Evolutionary conservation across 2,329 filamentous ascomycete species (phyloP), one percentile per base, ranked within the genome.

Genomic region (Didymella keratinophila): DNA sequence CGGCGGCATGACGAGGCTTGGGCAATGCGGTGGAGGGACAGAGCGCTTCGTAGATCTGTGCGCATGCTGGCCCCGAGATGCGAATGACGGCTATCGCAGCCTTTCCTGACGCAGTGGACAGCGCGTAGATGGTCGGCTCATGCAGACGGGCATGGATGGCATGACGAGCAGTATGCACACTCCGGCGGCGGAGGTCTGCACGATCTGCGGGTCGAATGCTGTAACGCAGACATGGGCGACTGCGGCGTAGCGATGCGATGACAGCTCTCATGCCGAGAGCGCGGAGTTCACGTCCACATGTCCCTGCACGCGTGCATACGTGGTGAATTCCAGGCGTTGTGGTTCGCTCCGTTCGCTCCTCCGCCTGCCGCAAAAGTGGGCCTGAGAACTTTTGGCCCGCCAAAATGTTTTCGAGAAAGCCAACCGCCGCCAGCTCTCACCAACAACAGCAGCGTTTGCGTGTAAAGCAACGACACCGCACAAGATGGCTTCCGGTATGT

Each of bases 11-110:
- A 36, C 89, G 85, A 32, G 87, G 83, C 64, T 82, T 86, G 1
- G 86, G 88, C 0, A 81, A 74, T 1, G 79, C 68, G 21, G 78
- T 79, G 2, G 76, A 74, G 1, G 87, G 88, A 69, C 88, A 91
- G 7, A 91, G 78, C 2, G 76, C 72, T 30, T 88, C 78, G 71
- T 89, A 90, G 42, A 97, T 85, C 80, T 89, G 18, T 21, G 37
- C 37, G 37, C 90, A 94, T 43, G 87, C 86, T 27, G 90, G 84
- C 0, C 95, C 95, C 4, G 95, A 97, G 25, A 97, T 83, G 14
- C 95, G 87, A 51, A 98, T 87, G 34, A 98, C 88, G 1, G 94
- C 94, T 73, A 99, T 97, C 1, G 93, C 95, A 42, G 92, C 93
- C 72, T 88, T 88, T 1, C 94, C 95, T 11, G 89, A 82, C 0